Evolutionary conservation across 805 yeast species (phyloP).

Genomic region (Yamadazyma phyllophila): DNA sequence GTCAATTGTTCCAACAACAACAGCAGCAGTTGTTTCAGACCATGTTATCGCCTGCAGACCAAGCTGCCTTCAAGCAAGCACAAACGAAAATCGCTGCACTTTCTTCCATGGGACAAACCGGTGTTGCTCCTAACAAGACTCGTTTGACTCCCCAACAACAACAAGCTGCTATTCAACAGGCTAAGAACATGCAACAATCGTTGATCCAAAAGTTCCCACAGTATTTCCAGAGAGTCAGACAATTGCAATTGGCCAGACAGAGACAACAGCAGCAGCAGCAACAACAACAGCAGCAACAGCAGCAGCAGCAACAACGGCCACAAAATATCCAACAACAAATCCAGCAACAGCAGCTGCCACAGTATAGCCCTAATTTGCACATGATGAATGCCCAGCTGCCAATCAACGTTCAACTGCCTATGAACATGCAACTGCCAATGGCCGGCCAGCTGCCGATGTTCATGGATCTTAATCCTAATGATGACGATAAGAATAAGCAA

Average conservation of each 20-base stretch:
- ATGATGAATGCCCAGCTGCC: conserved; percentile 21
- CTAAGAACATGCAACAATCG: conserved; percentile 36
- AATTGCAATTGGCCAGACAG: conserved; percentile 24
- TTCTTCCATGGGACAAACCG: conserved; percentile 42
- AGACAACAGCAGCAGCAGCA: conserved; percentile 11
- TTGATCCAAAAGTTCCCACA: conserved; percentile 35
- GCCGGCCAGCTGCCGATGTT: conserved; percentile 5
- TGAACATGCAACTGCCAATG: conserved; percentile 13
- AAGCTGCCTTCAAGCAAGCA: conserved; percentile 38
- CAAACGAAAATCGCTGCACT: conserved; percentile 40
- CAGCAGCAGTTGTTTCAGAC: conserved; percentile 46
- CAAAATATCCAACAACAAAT: conserved; percentile 9
- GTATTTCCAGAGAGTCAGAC: conserved; percentile 38
- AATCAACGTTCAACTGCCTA: conserved; percentile 19
- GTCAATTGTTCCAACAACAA: conserved; percentile 30
- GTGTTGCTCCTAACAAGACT: conserved; percentile 42
- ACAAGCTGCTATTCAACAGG: conserved; percentile 44
- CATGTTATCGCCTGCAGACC: conserved; percentile 41
- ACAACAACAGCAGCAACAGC: conserved; percentile 18
- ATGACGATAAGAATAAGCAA: conserved; percentile 6
- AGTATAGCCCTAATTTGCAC: conserved; percentile 10
- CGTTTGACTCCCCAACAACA: conserved; percentile 43
- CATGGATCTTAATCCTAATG: conserved; percentile 6
- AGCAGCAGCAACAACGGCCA: conserved; percentile 11
- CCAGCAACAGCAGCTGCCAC: conserved; percentile 2